Evolutionary conservation across 2,329 filamentous ascomycete genomes (phyloP), one percentile per base, ranked within the genome.

Genomic region (Thermomyces lanuginosus): DNA sequence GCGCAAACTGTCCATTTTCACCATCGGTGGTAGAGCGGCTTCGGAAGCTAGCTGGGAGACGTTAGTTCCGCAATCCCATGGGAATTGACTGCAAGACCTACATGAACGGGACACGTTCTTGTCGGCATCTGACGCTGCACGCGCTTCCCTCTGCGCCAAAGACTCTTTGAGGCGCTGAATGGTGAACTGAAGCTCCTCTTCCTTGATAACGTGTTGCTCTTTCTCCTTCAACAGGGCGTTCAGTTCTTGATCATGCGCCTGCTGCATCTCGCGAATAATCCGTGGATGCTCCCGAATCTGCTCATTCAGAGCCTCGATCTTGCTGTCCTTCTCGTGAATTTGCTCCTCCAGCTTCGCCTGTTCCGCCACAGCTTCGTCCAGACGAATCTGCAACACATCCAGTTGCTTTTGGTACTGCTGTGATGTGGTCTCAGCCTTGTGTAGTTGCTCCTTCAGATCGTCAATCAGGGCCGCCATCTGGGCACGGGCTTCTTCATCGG

Each of bases 101-200:
- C 64, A 61, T 30, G 64, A 61, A 44, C 61, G 51, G 24, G 62
- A 64, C 17, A 64, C 37, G 29, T 62, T 56, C 21, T 58, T 57
- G 18, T 64, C 65, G 30, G 56, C 57, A 28, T 63, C 64, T 24
- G 61, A 50, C 34, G 56, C 60, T 20, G 55, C 53, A 28, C 60
- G 60, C 41, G 61, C 50, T 42, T 76, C 76, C 49, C 78, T 73
- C 55, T 84, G 78, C 27, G 79, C 76, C 41, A 93, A 61, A 26
- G 72, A 77, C 49, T 93, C 84, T 63, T 93, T 95, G 41, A 98
- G 61, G 29, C 86, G 68, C 56, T 92, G 82, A 45, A 95, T 89
- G 29, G 86, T 77, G 31, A 70, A 64, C 53, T 92, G 81, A 67
- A 95, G 74, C 51, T 92, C 83, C 46, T 92, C 83, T 48, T 93